Percentiles rank a stretch among this genome's conserved stretches.
These are phyloP conservation scores for Chlamydomonas incerta DNA, from an alignment of 139 green algal species.

Conservation along the genomic window DNA sequence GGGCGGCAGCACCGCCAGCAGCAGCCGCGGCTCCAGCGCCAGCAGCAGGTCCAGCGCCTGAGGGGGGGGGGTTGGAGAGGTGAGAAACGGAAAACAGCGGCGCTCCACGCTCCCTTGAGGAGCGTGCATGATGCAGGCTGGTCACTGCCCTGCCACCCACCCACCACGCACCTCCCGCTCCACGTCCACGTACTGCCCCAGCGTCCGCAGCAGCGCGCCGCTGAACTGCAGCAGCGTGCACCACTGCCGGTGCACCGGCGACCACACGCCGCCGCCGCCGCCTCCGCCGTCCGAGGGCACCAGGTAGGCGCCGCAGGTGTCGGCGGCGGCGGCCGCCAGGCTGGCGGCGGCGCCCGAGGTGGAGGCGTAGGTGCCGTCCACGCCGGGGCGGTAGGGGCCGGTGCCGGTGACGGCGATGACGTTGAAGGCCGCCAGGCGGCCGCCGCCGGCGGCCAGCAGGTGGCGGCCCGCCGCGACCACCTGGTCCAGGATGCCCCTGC, in stretches of 20 bases:
- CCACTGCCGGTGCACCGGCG: constrained; percentile 50
- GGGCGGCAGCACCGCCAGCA: constrained; percentile 52
- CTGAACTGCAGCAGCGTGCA: constrained; percentile 51
- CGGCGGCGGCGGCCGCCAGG: not conserved
- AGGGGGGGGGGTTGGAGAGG: not conserved
- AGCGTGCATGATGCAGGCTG: no score
- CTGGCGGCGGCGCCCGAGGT: not conserved
- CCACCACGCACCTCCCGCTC: constrained; percentile 20
- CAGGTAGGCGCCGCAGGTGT: constrained; percentile 33
- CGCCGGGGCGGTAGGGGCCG: constrained; percentile 21
- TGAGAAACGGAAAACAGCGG: not conserved
- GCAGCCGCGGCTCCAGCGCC: constrained; percentile 51
- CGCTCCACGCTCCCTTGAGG: no score
- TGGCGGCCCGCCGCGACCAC: constrained; percentile 40
- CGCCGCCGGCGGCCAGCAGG: constrained; percentile 36
- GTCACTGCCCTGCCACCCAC: no score
- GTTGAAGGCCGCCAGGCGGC: constrained; percentile 46
- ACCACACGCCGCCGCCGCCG: constrained; percentile 19
- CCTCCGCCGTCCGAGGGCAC: not conserved
- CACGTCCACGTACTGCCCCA: constrained; percentile 52
- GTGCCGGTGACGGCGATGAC: constrained; percentile 26
- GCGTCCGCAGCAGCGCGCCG: constrained; percentile 35
- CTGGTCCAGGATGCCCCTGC: constrained; percentile 23
- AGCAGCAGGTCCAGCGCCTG: constrained; percentile 49
- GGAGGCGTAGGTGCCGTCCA: constrained; percentile 27